Evolutionary conservation across 2,329 filamentous ascomycete genomes (phyloP).

Genomic region (Aspergillus terreus): DNA sequence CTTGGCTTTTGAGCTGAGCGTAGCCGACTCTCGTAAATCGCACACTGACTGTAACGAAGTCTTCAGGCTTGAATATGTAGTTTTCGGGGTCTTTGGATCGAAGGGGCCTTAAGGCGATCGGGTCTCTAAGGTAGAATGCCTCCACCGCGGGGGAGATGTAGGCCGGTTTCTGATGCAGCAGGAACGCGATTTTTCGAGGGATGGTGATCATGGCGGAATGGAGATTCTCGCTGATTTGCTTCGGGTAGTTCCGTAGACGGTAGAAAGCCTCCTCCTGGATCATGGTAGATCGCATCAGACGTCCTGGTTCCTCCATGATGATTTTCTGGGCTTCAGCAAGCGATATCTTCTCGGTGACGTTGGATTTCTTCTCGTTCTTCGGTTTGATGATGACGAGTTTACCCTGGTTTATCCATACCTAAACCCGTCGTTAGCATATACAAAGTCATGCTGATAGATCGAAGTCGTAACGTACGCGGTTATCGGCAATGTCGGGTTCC

Average conservation of each 20-base stretch:
- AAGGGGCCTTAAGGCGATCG: conserved; percentile 68
- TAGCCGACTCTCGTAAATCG: conserved; percentile 86
- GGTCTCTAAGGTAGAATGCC: conserved; percentile 87
- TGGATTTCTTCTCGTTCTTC: conserved; percentile 44
- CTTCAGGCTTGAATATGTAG: conserved; percentile 67
- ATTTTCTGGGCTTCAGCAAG: conserved; percentile 62
- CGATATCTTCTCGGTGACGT: conserved; percentile 48
- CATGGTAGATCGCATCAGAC: conserved; percentile 66
- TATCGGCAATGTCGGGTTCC: conserved; percentile 81
- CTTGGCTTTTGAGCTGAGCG: conserved; percentile 83
- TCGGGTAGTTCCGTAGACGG: conserved; percentile 77
- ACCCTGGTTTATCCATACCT: conserved; percentile 81
- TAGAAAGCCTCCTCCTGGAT: conserved; percentile 91
- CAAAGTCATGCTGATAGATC: not conserved
- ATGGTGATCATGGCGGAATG: conserved; percentile 72
- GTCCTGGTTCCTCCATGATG: conserved; percentile 54
- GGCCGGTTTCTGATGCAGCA: conserved; percentile 71
- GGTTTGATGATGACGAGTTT: conserved; percentile 67
- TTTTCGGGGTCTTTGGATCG: conserved; percentile 51
- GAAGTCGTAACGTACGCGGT: conserved; percentile 52
- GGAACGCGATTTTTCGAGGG: conserved; percentile 75
- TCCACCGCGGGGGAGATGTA: conserved; percentile 82
- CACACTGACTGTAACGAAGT: conserved; percentile 74
- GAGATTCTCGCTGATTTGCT: conserved; percentile 67
- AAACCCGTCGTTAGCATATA: not conserved